phyloP scores from a whole-genome alignment of 75 land plant genomes.

The Selaginella tamariscina region DNA sequence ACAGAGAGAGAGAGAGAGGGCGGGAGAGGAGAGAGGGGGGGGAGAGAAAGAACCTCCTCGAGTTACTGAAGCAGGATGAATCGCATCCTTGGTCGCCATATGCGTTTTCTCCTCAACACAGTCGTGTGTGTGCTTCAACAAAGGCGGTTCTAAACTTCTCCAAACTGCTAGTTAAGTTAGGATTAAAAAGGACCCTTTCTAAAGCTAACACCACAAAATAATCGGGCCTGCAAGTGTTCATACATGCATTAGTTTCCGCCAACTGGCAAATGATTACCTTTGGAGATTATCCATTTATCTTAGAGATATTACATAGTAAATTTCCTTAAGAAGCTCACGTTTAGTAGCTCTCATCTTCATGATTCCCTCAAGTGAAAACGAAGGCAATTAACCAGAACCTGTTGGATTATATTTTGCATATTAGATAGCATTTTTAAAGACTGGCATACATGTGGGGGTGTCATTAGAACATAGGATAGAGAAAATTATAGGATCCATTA shows the following conservation, averaged over 20 bases:
- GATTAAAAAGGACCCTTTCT: no score
- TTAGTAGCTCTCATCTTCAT: constrained; percentile 81
- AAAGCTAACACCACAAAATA: no score
- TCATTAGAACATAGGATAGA: neutral
- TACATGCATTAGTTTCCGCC: neutral
- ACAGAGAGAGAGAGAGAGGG: no score
- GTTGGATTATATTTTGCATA: constrained; percentile 2
- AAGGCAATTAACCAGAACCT: constrained; percentile 74
- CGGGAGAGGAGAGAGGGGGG: no score
- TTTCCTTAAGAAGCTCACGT: neutral
- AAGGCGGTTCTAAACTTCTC: no score
- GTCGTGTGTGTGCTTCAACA: no score
- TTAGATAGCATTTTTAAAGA: neutral
- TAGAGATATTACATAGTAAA: no score
- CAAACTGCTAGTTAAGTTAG: no score
- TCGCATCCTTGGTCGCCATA: neutral
- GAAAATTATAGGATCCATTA: neutral
- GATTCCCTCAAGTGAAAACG: constrained; percentile 88
- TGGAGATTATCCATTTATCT: no score
- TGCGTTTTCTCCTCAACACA: no score
- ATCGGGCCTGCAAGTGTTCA: neutral
- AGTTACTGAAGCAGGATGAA: neutral
- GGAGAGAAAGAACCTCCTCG: neutral
- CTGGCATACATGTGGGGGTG: neutral
- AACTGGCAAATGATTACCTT: no score